These are phyloP conservation scores for Neonectria punicea DNA, from an alignment of 2,329 filamentous ascomycete genomes.

Conservation along the genomic window DNA sequence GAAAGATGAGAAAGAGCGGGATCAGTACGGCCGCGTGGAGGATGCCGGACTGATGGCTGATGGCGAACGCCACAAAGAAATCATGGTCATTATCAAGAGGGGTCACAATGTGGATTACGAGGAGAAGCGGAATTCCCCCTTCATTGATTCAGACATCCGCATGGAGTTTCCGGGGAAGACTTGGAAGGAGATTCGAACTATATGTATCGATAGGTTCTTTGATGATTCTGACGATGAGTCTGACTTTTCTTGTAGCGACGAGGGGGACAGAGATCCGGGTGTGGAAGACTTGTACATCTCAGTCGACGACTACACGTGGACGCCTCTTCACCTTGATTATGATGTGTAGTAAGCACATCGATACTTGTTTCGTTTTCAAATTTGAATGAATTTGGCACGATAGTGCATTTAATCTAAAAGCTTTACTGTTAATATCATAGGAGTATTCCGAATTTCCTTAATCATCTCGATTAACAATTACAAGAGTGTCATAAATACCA, in stretches of 20 bases:
- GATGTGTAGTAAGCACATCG: too few relatives aligned
- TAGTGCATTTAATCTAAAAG: too few relatives aligned
- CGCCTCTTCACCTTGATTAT: not conserved
- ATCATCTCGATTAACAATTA: too few relatives aligned
- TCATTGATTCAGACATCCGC: slow-evolving; percentile 1
- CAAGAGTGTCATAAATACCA: too few relatives aligned
- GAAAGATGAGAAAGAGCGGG: not conserved
- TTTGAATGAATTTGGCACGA: too few relatives aligned
- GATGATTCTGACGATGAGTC: not conserved
- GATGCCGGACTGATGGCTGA: slow-evolving; percentile 1
- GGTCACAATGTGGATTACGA: slow-evolving; percentile 12
- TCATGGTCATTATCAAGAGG: slow-evolving; percentile 17
- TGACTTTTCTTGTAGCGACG: not conserved
- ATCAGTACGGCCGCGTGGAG: not conserved
- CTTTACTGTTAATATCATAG: too few relatives aligned
- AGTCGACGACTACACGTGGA: not conserved
- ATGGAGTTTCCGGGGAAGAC: not conserved
- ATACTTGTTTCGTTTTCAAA: too few relatives aligned
- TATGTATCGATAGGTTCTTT: not conserved
- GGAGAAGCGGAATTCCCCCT: slow-evolving; percentile 4
- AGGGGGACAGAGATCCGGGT: not conserved
- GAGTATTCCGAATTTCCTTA: too few relatives aligned
- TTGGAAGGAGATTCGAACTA: slow-evolving; percentile 10
- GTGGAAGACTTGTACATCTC: not conserved
- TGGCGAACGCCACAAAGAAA: slow-evolving; percentile 10